Evolutionary conservation across 2,329 filamentous ascomycete genomes (phyloP), one percentile per base, ranked within the genome.

Genomic region (Nigrospora oryzae): DNA sequence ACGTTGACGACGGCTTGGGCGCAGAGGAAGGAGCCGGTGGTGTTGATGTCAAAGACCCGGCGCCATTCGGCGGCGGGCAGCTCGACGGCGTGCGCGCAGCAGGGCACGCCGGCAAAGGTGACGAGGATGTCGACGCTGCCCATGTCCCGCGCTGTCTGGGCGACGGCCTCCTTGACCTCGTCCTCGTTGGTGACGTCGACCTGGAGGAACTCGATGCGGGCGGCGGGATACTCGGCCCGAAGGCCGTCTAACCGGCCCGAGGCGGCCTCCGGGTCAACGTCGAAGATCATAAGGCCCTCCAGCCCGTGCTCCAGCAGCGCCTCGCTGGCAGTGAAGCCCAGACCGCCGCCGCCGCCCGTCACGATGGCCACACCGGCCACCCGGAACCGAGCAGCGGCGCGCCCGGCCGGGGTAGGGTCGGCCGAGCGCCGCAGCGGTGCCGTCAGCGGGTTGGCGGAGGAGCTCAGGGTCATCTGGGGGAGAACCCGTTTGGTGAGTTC

Each of bases 231-330:
- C 13, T 74, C 68, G 0, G 53, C 42, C 38, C 65, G 65, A 0
- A 85, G 66, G 2, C 53, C 48, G 1, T 63, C 52, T 43, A 81
- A 68, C 16, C 66, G 57, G 66, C 67, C 39, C 10, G 33, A 10
- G 1, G 70, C 61, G 31, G 63, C 61, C 3, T 71, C 65, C 4
- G 64, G 56, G 53, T 74, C 65, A 12, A 82, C 56, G 57, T 86
- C 83, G 56, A 84, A 75, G 30, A 87, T 69, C 36, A 70, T 71
- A 11, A 86, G 64, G 3, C 75, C 77, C 0, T 65, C 58, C 2
- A 79, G 65, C 8, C 83, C 83, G 55, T 87, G 83, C 60, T 87
- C 81, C 34, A 87, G 78, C 16, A 88, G 70, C 2, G 83, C 83
- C 38, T 71, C 65, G 1, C 75, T 75, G 28, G 74, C 71, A 45